Evolutionary conservation across 2,329 filamentous ascomycete genomes (phyloP).

Genomic region (Neospermospora avenae): DNA sequence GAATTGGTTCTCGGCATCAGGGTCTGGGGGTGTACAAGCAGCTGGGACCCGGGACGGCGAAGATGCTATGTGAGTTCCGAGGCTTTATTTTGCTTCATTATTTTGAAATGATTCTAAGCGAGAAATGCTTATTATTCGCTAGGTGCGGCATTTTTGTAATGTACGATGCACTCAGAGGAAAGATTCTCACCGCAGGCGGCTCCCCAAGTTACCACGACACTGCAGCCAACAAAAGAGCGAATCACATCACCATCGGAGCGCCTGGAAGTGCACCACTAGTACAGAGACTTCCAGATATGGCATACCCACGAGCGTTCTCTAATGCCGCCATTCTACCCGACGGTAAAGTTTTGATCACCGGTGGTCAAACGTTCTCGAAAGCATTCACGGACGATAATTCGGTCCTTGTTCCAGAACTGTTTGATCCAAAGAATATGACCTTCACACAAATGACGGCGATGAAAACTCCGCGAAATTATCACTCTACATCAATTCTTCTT

Average conservation of each 20-base stretch:
- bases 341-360: conserved; percentile 45
- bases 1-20: conserved; percentile 53
- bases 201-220: conserved; percentile 44
- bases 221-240: conserved; percentile 42
- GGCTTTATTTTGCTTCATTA: conserved; percentile 42
- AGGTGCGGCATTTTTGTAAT: background rate
- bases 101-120: conserved; percentile 40
- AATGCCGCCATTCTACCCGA: conserved; percentile 48
- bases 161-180: conserved; percentile 38
- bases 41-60: conserved; percentile 45
- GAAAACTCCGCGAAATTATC: background rate
- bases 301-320: conserved; percentile 41
- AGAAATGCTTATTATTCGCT: background rate
- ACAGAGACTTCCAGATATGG: conserved; percentile 37
- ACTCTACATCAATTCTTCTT: background rate
- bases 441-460: background rate
- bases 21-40: conserved; percentile 39
- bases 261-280: conserved; percentile 31
- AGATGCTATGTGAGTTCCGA: conserved; percentile 53
- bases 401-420: conserved; percentile 36
- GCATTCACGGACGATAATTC: conserved; percentile 45
- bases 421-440: background rate
- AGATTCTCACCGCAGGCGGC: conserved; percentile 53
- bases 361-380: conserved; percentile 42
- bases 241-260: conserved; percentile 47